Evolutionary conservation across 805 yeast genomes (phyloP), one percentile per base, ranked within the genome.

Genomic region (Candida boidinii): DNA sequence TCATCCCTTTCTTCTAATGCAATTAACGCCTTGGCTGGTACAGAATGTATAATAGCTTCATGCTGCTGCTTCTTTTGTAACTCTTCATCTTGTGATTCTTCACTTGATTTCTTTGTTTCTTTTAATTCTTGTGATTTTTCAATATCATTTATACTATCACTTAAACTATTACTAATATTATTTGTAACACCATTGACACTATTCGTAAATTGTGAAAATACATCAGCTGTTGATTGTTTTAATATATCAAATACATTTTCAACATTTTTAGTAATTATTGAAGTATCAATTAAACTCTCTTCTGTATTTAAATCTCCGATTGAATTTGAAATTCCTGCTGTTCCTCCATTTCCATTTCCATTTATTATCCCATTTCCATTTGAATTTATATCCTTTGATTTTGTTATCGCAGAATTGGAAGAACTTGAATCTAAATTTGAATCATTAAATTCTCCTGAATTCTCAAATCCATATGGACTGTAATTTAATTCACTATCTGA

Each of bases 401-500:
- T n/a, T n/a, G 17, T 25, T 15, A 17, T 25, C 15, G 11, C 16
- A 5, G 27, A 5, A 13, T 25, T 5, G 5, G 14, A 17, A 10
- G 17, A n/a, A n/a, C n/a, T 14, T 6, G 17, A 13, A 4, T 11
- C 5, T n/a, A 4, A 15, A 13, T 15, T 25, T 4, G 17, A 25
- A 5, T 15, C 14, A 17, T 25, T 17, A n/a, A 9, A 9, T 5
- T 25, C 14, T 15, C n/a, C n/a, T n/a, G n/a, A n/a, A 20, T 12
- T 11, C 19, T 28, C 30, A 29, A 20, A n/a, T n/a, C n/a, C n/a
- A n/a, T n/a, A n/a, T n/a, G n/a, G 35, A 28, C 36, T 38, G 30
- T 44, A 45, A 35, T 76, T 75, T 78, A 77, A 68, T 42, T 79
- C 86, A 26, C 75, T 73, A 48, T 82, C 80, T 4, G 75, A 61